These are phyloP conservation scores for Mortierella sp. DNA, from an alignment of 371 early-diverging fungal species.

Conservation along the genomic window DNA sequence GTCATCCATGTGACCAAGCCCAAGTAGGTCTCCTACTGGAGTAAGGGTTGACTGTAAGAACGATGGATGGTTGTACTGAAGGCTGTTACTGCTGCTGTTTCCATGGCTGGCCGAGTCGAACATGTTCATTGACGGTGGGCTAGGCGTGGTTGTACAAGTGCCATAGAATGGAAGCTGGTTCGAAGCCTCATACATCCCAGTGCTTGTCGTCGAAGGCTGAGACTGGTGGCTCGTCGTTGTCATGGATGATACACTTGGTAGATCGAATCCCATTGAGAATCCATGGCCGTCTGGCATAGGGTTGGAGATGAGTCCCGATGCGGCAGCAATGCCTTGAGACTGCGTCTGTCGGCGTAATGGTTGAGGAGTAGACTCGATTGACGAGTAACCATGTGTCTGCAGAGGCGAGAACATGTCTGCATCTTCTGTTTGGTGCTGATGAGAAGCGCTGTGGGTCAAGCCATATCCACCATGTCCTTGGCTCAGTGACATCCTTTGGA, in stretches of 20 bases:
- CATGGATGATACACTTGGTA: conserved; percentile 16
- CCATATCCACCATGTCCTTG: conserved; percentile 8
- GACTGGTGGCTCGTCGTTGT: background rate
- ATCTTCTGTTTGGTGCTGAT: conserved; percentile 22
- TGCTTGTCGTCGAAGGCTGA: background rate
- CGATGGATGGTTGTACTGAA: conserved; percentile 20
- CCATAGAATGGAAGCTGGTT: conserved; percentile 25
- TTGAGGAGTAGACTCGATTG: conserved; percentile 32
- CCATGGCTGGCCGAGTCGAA: conserved; percentile 19
- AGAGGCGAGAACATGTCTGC: conserved; percentile 48
- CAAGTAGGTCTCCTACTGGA: conserved; percentile 43
- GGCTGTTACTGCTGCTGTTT: conserved; percentile 13
- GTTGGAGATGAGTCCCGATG: conserved; percentile 6
- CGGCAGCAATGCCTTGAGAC: conserved; percentile 3
- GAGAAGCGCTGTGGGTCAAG: no score
- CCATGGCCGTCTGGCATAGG: conserved; percentile 8
- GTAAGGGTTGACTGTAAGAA: conserved; percentile 27
- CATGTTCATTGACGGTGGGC: conserved; percentile 20
- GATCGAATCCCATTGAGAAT: conserved; percentile 21
- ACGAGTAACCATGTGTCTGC: conserved; percentile 36
- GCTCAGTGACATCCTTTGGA: conserved; percentile 33
- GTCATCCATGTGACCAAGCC: conserved; percentile 22
- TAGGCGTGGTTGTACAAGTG: conserved; percentile 7
- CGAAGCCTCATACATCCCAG: conserved; percentile 19
- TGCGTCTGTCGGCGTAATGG: conserved; percentile 22